Base-by-base conservation (phyloP, 768 basidiomycete species). In the Hericium coralloides region DNA sequence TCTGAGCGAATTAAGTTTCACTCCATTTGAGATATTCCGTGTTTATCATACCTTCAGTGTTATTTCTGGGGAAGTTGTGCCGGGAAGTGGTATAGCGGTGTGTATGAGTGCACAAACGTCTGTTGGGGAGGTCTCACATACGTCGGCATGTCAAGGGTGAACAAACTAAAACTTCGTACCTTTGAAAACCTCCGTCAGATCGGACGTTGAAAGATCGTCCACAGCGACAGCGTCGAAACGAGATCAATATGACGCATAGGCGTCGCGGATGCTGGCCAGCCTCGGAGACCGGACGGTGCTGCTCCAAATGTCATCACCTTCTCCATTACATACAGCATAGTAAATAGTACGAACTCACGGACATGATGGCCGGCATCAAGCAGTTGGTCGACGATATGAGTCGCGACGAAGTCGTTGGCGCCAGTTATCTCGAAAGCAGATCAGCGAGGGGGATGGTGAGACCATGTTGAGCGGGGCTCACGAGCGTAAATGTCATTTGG, bases 321-420 rank as follows among this genome's bases (percentile, higher is more conserved):
- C 18, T 9, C n/a, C 20, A 31, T 8, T 1, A 2, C 8, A 31
- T 31, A 20, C 10, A 45, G 20, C n/a, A 31, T 31, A 17, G n/a
- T 9, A 20, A 20, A 2, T 45, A 7, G 43, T 45, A 38, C 62
- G 17, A 39, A 69, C 75, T 76, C 82, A 60, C 76, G 69, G 41
- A 84, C 81, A 10, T 67, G 70, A 60, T 77, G 79, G 2, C 82
- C 81, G n/a, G 67, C 65, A 17, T 74, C 63, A 20, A 80, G 63
- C 5, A 80, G 69, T 38, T 75, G 67, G 31, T 58, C 37, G 12
- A 64, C 57, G 23, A 69, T 57, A 37, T 66, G 63, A 0, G 63
- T 52, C 3, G 65, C 67, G 31, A 67, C 20, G 47, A 65, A 78
- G 20, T 76, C 75, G 25, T 76, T 73, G 15, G 72, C 73, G 22